Evolutionary conservation across 2,329 filamentous ascomycete species (phyloP), one percentile per base, ranked within the genome.

Genomic region (Passalora sequoiae): DNA sequence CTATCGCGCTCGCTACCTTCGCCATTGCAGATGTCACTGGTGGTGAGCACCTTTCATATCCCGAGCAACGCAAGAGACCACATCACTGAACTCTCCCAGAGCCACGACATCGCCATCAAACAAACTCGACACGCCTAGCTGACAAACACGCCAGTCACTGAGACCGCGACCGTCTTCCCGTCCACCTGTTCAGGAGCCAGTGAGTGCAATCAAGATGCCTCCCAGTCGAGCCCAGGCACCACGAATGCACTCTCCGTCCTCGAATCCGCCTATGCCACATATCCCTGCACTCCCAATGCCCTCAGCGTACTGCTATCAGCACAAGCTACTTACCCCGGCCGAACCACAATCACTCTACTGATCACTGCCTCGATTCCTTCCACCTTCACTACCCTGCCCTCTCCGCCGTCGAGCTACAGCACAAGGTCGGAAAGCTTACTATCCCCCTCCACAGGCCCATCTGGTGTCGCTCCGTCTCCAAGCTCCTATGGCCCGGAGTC

Each of bases 1-100:
- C 51, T 37, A 43, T 48, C 44, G 55, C 51, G 30, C 50, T 60
- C 44, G 46, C 57, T 44, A 35, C 49, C 36, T 25, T 53, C 38
- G 53, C 51, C 31, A 28, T 40, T 12, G 56, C 57, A 15, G 53
- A 58, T 27, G 48, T 38, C 39, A 57, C 57, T 46, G 54, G 56
- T 60, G 47, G 47, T 54, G 32, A 33, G 52, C 48, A 10, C 29
- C 16, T n/a, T 25, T 12, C 20, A 41, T 17, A 31, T 19, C 31
- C 24, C 5, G 12, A n/a, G 8, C 19, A 3, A 8, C 21, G 28
- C 44, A 44, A 16, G 12, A 22, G 19, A 44, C 4, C 33, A 44
- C 29, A 13, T 32, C 12, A 37, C 43, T 46, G 32, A 46, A 38
- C 16, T 31, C 32, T 38, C 28, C 13, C 38, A 46, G 43, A 46